A percentile compares a stretch with the other conserved stretches of the same genome.
phyloP scores from a whole-genome alignment of 306 rosid genomes.

The Coriaria nepalensis region DNA sequence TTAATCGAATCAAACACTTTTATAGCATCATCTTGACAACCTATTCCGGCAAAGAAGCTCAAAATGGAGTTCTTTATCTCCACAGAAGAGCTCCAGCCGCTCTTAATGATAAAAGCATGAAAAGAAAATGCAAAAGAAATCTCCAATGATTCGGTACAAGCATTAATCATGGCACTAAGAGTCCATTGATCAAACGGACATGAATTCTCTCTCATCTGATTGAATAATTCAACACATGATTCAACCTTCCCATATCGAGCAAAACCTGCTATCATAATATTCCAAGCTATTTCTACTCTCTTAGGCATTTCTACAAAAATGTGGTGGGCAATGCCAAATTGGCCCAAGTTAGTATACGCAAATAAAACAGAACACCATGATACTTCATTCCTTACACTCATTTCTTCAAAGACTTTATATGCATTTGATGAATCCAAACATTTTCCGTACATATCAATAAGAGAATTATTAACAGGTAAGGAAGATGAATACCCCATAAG shows the following conservation, averaged over 20 bases:
- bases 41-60: conserved; percentile 52
- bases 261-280: conserved; percentile 41
- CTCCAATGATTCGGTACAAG: conserved; percentile 38
- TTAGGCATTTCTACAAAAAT: conserved; percentile 44
- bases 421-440: conserved; percentile 42
- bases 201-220: conserved; percentile 38
- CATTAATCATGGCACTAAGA: conserved; percentile 50
- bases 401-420: conserved; percentile 50
- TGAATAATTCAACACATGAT: conserved; percentile 38
- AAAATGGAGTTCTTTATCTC: conserved; percentile 60
- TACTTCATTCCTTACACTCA: conserved; percentile 37
- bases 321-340: conserved; percentile 26
- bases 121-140: conserved; percentile 36
- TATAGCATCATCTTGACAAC: conserved; percentile 33
- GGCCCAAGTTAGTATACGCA: conserved; percentile 41
- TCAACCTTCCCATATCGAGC: conserved; percentile 45
- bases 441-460: conserved; percentile 71
- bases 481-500: conserved; percentile 38
- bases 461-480: conserved; percentile 47
- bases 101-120: conserved; percentile 46
- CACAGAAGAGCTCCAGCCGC: conserved; percentile 51
- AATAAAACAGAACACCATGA: conserved; percentile 63
- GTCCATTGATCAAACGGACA: conserved; percentile 63
- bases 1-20: conserved; percentile 37
- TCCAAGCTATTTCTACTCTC: conserved; percentile 63